Percentiles rank a stretch among this genome's conserved stretches.
phyloP scores from a whole-genome alignment of 139 green algal species.

The Diplosphaera chodatii region DNA sequence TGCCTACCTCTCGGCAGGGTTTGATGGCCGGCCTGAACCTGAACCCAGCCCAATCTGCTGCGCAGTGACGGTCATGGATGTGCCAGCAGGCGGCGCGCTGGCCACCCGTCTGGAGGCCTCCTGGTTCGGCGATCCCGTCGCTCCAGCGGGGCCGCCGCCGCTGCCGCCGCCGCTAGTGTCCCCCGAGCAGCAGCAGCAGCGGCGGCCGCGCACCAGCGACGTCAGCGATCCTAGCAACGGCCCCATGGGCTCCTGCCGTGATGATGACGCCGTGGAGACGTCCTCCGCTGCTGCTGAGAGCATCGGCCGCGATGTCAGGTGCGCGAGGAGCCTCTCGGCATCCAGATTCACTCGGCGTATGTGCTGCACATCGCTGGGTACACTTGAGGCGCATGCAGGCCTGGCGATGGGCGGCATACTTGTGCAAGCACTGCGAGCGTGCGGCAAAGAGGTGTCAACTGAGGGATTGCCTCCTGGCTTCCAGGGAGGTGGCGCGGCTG shows the following conservation, averaged over 20 bases:
- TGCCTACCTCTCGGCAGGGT: no score
- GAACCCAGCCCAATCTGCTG: background rate
- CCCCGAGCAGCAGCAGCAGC: no score
- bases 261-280: background rate
- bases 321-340: no score
- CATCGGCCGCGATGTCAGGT: background rate
- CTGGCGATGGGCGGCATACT: conserved; percentile 1
- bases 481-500: conserved; percentile 2
- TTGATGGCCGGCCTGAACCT: background rate
- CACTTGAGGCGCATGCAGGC: background rate
- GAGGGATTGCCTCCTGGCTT: no score
- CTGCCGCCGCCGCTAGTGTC: no score
- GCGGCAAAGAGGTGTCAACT: no score
- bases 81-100: background rate
- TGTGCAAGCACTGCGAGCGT: no score
- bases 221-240: no score
- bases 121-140: background rate
- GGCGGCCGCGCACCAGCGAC: no score
- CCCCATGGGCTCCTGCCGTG: background rate
- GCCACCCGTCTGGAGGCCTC: background rate
- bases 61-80: conserved; percentile 6
- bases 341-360: no score
- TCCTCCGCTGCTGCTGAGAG: background rate
- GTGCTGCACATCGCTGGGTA: no score
- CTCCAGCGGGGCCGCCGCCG: background rate